Percentiles rank a stretch among this genome's conserved stretches.
phyloP scores from a whole-genome alignment of 805 yeast genomes.

The Cyberlindnera lachancei region DNA sequence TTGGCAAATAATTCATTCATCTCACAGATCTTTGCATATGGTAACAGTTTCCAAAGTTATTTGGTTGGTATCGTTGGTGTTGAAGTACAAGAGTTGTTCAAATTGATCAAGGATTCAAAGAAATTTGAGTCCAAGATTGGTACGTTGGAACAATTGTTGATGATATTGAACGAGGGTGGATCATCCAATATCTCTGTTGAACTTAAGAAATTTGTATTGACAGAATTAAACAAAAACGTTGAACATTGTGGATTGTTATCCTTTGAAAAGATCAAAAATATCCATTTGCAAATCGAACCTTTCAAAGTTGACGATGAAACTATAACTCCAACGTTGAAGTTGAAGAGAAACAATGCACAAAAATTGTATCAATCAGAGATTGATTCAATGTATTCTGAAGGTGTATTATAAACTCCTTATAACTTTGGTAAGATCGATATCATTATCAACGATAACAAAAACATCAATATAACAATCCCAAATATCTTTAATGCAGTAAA shows the following conservation, averaged over 20 bases:
- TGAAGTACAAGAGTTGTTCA: slow-evolving; percentile 34
- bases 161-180: slow-evolving; percentile 21
- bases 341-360: slow-evolving; percentile 49
- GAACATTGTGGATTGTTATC: slow-evolving; percentile 32
- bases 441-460: slow-evolving; percentile 26
- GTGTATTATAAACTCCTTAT: slow-evolving; percentile 19
- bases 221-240: slow-evolving; percentile 31
- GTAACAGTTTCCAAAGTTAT: slow-evolving; percentile 49
- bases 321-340: slow-evolving; percentile 51
- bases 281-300: slow-evolving; percentile 42
- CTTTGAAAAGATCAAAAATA: slow-evolving; percentile 45
- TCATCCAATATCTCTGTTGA: too few relatives aligned
- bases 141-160: slow-evolving; percentile 18
- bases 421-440: slow-evolving; percentile 34
- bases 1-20: slow-evolving; percentile 43
- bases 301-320: slow-evolving; percentile 44
- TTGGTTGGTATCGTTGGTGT: slow-evolving; percentile 59
- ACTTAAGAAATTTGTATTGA: slow-evolving; percentile 30
- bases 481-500: slow-evolving; percentile 24
- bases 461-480: slow-evolving; percentile 21
- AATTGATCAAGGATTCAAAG: slow-evolving; percentile 9
- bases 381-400: slow-evolving; percentile 38
- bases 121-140: slow-evolving; percentile 9
- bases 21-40: slow-evolving; percentile 53
- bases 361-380: slow-evolving; percentile 32